A percentile compares a stretch with the other conserved stretches of the same genome.
Conservation (phyloP, 2,329 filamentous ascomycete species). For the Exophiala xenobiotica region DNA sequence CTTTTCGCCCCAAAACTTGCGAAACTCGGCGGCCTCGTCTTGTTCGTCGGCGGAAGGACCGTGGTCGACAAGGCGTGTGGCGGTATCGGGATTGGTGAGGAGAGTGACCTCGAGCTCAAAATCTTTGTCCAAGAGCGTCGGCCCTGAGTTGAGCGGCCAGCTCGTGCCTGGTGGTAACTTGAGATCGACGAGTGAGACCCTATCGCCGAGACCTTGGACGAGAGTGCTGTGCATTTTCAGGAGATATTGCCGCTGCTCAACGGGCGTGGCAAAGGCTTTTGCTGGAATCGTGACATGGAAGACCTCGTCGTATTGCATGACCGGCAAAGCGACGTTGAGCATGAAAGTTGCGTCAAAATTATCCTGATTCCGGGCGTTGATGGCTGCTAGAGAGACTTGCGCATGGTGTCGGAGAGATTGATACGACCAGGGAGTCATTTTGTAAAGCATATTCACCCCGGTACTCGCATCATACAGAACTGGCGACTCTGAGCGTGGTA, state of each 20-base stretch:
- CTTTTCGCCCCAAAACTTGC: constrained; percentile 92
- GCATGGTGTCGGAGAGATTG: constrained; percentile 71
- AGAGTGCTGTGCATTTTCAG: constrained; percentile 64
- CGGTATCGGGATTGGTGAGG: constrained; percentile 69
- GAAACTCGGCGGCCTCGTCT: constrained; percentile 75
- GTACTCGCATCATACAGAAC: constrained; percentile 75
- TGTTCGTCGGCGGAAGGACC: constrained; percentile 85
- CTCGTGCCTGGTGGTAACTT: constrained; percentile 35
- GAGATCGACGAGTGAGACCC: constrained; percentile 68
- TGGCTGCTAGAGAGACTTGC: constrained; percentile 67
- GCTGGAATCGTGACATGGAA: constrained; percentile 36
- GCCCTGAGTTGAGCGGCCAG: constrained; percentile 48
- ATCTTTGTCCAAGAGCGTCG: constrained; percentile 34
- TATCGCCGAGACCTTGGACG: constrained; percentile 70
- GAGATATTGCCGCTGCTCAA: constrained; percentile 26
- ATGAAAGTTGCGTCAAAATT: constrained; percentile 88
- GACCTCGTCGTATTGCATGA: constrained; percentile 57
- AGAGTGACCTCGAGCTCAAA: constrained; percentile 62
- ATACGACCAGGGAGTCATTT: constrained; percentile 87
- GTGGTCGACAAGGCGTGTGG: constrained; percentile 76
- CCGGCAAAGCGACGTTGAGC: constrained; percentile 51
- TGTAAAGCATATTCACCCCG: constrained; percentile 80
- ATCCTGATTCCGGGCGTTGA: constrained; percentile 71
- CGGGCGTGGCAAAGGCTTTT: constrained; percentile 5
- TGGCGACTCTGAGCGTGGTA: constrained; percentile 54